Base-by-base conservation (phyloP, 1,139 yeast genomes). In the Blastobotrys raffinosifermentans region DNA sequence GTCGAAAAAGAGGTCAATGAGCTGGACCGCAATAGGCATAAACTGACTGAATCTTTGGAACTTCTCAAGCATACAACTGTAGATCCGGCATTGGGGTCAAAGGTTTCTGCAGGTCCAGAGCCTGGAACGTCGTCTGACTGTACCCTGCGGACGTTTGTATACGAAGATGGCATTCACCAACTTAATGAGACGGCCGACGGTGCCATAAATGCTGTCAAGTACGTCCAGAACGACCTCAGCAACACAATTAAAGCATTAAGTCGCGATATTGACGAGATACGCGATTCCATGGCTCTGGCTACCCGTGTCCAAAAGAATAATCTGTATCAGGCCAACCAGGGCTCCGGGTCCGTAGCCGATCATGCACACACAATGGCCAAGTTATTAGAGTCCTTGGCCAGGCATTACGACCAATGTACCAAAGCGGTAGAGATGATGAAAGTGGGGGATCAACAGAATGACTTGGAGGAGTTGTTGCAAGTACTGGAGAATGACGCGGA, bases 391-490 rank as follows among this genome's bases (percentile, higher is more conserved):
- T 77, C 87, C 54, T 63, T 87, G 26, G 81, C 95, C 4, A 74
- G 76, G 38, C 96, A 87, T 59, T 85, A 77, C 48, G 96, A 86
- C 55, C 87, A 83, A 52, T 83, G 94, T 48, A 48, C 62, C 3
- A 66, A 72, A 38, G 60, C 63, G 1, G 38, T 46, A 3, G 51
- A 52, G 16, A 38, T 48, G 38, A n/a, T n/a, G n/a, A n/a, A n/a
- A n/a, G n/a, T n/a, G n/a, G 41, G 41, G 11, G 21, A 38, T 13
- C 38, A 39, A n/a, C 44, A 46, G 8, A 49, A 45, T 3, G 61
- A 54, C 19, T 44, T 55, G n/a, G 45, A 38, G 4, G 62, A 62
- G 29, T 51, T 63, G 10, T 30, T 51, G 9, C 40, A 39, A 4
- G 61, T 69, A 1, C 49, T 68, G 11, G 52, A 54, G 13, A 60